Evolutionary conservation across 1,284 basidiomycete species (phyloP), one percentile per base, ranked within the genome.

Genomic region (Meira miltonrushii): DNA sequence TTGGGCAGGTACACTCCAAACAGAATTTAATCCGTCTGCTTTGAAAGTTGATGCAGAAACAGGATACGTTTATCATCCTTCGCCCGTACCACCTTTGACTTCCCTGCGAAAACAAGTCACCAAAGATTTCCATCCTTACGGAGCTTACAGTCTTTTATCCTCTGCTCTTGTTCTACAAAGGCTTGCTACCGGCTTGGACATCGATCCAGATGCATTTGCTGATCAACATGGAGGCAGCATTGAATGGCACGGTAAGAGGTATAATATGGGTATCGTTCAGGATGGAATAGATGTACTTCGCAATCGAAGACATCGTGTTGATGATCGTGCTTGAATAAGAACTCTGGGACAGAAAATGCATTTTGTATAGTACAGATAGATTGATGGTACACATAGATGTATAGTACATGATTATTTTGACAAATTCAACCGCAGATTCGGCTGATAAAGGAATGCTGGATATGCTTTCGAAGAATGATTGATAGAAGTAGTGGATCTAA

Each of bases 1-100:
- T 13, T 60, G 59, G 59, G 59, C 47, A n/a, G 59, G 59, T 33
- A 37, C 21, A 6, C 33, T 19, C 15, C 23, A 15, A 7, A 40
- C 17, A 1, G 28, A 17, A 8, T 60, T 60, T 38, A 12, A 60
- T 21, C 55, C 55, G 4, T 37, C n/a, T 41, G 43, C 15, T n/a
- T 17, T 60, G 9, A 55, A 38, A 19, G 54, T 60, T 1, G 54
- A 57, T 40, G 19, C 43, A 12, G 46, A 46, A 19, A 41, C 59
- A 2, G 59, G 59, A 10, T 60, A 60, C 46, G 47, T 60, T 12
- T 60, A 57, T 46, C 59, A 60, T 33, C 59, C 59, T 17, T 57
- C 55, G n/a, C 55, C 55, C 10, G 1, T 37, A 2, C 46, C 46
- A 23, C 21, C 21, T 33, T 21, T 41, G 19, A 21, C 13, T 10